Conservation (phyloP, 1,139 yeast genomes). For the Sugiyamaella japonica region DNA sequence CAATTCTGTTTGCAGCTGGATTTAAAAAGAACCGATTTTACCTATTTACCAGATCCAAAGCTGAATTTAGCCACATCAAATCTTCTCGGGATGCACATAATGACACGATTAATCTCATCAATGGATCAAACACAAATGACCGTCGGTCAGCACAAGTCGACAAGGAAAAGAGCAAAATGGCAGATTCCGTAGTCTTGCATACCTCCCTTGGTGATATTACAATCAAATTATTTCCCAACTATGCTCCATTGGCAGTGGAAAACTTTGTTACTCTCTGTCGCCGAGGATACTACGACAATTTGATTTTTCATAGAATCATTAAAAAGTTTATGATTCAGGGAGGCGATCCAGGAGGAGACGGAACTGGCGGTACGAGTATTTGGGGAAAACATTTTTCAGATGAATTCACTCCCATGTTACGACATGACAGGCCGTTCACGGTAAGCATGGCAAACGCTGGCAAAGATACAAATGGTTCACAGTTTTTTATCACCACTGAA, state of each 20-base stretch:
- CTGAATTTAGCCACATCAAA: constrained; percentile 23
- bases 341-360: constrained; percentile 54
- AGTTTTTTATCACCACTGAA: constrained; percentile 56
- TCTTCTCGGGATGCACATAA: constrained; percentile 32
- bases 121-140: background rate
- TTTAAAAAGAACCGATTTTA: constrained; percentile 39
- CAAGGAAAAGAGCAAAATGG: background rate
- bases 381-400: constrained; percentile 48
- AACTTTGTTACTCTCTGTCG: constrained; percentile 46
- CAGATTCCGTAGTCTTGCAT: constrained; percentile 39
- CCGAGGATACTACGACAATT: constrained; percentile 45
- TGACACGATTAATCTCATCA: constrained; percentile 18
- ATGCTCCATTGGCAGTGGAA: constrained; percentile 49
- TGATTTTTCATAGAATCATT: constrained; percentile 51
- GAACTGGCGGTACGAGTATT: constrained; percentile 50
- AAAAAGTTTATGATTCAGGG: constrained; percentile 54
- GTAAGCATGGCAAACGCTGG: constrained; percentile 67
- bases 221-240: constrained; percentile 42
- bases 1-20: constrained; percentile 44
- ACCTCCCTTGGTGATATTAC: constrained; percentile 51
- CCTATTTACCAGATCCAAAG: constrained; percentile 38
- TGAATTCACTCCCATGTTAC: constrained; percentile 45
- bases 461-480: constrained; percentile 61
- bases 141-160: background rate
- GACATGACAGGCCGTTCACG: constrained; percentile 47